Percentiles rank a stretch among this genome's conserved stretches.
phyloP scores from a whole-genome alignment of 2,329 filamentous ascomycete species.

The Alternaria solani region DNA sequence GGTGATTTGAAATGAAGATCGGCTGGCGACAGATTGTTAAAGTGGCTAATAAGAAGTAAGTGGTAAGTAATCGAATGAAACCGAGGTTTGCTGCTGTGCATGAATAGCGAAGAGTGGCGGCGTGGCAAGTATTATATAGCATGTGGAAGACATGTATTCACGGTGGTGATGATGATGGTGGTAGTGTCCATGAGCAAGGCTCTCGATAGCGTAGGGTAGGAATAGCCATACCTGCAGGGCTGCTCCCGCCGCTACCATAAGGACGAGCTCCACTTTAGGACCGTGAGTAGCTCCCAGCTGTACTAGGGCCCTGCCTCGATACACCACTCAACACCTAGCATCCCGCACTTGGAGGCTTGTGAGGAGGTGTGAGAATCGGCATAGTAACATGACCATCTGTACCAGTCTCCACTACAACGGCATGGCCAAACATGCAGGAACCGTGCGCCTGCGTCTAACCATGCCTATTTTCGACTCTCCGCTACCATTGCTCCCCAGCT shows the following conservation, averaged over 20 bases:
- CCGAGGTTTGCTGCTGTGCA: constrained; percentile 29
- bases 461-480: constrained; percentile 33
- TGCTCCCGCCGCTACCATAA: constrained; percentile 47
- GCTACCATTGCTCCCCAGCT: constrained; percentile 41
- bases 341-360: constrained; percentile 35
- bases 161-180: constrained; percentile 20
- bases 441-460: constrained; percentile 30
- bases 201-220: constrained; percentile 27
- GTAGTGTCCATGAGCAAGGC: constrained; percentile 37
- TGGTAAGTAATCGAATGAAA: constrained; percentile 18
- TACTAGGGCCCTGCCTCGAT: constrained; percentile 30
- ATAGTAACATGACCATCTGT: constrained; percentile 37
- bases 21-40: constrained; percentile 23
- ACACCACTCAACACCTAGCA: constrained; percentile 47
- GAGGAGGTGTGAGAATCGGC: constrained; percentile 33
- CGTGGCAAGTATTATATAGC: constrained; percentile 49
- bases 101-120: constrained; percentile 31
- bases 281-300: constrained; percentile 49
- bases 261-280: constrained; percentile 50
- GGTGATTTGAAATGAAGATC: constrained; percentile 14
- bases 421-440: constrained; percentile 30
- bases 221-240: constrained; percentile 38
- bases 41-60: constrained; percentile 11
- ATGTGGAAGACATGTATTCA: constrained; percentile 37
- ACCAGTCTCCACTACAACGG: constrained; percentile 24